A percentile compares a stretch with the other conserved stretches of the same genome.
phyloP scores from a whole-genome alignment of 306 rosid species.

The Alnus glutinosa region DNA sequence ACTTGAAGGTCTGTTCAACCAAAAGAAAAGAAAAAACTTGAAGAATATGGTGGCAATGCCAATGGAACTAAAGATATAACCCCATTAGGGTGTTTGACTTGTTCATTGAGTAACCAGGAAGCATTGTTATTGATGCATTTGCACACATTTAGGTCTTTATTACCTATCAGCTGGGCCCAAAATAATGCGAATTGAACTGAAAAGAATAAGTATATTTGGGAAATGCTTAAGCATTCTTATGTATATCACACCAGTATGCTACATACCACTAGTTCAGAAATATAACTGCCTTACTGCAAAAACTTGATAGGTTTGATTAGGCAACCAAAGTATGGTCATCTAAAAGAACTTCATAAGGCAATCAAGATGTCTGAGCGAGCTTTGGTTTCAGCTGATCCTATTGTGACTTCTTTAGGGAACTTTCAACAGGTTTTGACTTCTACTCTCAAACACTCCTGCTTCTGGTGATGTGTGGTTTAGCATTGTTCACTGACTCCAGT shows the following conservation, averaged over 20 bases:
- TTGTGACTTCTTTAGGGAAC: slow-evolving; percentile 80
- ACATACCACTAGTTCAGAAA: slow-evolving; percentile 7
- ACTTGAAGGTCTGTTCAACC: neutral
- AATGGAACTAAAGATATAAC: neutral
- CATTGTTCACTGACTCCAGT: slow-evolving; percentile 33
- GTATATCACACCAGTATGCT: slow-evolving; percentile 1
- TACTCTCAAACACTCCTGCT: slow-evolving; percentile 11
- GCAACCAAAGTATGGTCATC: slow-evolving; percentile 94
- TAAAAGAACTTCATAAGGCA: slow-evolving; percentile 93
- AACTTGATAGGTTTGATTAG: slow-evolving; percentile 76
- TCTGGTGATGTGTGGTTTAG: neutral
- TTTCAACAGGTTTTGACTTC: slow-evolving; percentile 73
- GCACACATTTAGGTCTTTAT: neutral
- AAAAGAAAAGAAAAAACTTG: neutral
- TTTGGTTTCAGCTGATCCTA: slow-evolving; percentile 83
- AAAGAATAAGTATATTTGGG: neutral
- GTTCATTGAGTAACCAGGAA: neutral
- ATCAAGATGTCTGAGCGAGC: slow-evolving; percentile 79
- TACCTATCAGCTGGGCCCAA: neutral
- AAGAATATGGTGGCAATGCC: neutral
- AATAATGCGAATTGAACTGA: slow-evolving; percentile 2
- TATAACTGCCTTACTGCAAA: slow-evolving; percentile 18
- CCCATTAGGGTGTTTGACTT: neutral
- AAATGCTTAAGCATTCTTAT: slow-evolving; percentile 18
- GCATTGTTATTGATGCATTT: slow-evolving; percentile 9